Conservation (phyloP, 208 protist species). For the Acanthamoeba divionensis region DNA sequence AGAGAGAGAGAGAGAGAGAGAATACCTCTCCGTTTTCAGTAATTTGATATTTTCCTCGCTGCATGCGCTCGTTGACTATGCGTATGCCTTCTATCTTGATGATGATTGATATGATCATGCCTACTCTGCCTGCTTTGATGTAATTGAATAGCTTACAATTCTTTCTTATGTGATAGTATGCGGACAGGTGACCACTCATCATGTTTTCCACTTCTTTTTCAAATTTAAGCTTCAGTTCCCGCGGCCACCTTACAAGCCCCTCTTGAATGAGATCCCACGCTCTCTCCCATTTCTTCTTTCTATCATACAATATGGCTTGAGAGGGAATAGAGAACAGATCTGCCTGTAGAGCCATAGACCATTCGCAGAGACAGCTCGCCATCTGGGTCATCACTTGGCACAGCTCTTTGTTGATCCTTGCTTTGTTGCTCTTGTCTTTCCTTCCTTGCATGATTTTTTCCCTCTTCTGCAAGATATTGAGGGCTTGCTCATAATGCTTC, state of each 20-base stretch:
- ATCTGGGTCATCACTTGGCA: slow-evolving; percentile 34
- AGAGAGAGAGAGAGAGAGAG: neutral
- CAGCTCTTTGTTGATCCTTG: neutral
- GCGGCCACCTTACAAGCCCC: neutral
- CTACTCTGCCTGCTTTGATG: neutral
- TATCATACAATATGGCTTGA: neutral
- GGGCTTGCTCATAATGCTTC: slow-evolving; percentile 33
- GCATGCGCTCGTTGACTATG: neutral
- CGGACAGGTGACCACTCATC: neutral
- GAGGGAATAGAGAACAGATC: neutral
- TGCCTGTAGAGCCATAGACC: neutral
- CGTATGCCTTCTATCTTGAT: slow-evolving; percentile 1
- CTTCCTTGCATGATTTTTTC: neutral
- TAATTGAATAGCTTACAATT: slow-evolving; percentile 30
- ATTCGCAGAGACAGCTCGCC: slow-evolving; percentile 26
- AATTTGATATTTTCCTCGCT: neutral
- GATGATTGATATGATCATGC: neutral
- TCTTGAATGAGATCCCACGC: slow-evolving; percentile 10
- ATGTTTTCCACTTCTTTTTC: neutral
- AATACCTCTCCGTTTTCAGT: neutral
- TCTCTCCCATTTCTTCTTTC: slow-evolving; percentile 21
- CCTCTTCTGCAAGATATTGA: slow-evolving; percentile 51
- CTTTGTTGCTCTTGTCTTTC: neutral
- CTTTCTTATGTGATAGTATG: neutral
- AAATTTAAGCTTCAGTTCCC: neutral